Conservation (phyloP, 768 basidiomycete genomes). For the Cystobasidium ongulense region DNA sequence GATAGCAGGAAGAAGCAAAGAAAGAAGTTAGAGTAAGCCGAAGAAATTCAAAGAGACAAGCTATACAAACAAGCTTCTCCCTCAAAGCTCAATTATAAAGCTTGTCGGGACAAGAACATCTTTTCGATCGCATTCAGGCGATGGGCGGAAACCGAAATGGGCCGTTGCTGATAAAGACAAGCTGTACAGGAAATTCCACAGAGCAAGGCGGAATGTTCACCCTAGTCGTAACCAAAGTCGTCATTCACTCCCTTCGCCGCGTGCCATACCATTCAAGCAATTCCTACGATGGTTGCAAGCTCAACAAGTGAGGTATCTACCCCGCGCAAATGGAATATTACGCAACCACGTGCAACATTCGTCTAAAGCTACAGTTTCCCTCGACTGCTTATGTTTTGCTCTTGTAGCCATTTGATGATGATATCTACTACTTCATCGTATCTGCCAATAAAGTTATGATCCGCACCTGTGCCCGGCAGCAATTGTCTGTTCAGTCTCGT, state of each 20-base stretch:
- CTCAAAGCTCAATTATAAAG: too few relatives aligned
- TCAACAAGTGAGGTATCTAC: too few relatives aligned
- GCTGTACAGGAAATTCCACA: too few relatives aligned
- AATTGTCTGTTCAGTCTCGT: neutral
- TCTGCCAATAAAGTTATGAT: constrained; percentile 28
- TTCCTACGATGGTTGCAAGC: neutral
- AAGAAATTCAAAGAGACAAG: neutral
- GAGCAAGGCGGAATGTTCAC: too few relatives aligned
- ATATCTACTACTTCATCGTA: constrained; percentile 20
- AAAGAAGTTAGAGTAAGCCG: neutral
- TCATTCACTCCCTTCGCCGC: too few relatives aligned
- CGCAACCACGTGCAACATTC: neutral
- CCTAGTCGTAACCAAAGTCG: too few relatives aligned
- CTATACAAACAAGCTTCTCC: neutral
- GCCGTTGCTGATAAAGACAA: too few relatives aligned
- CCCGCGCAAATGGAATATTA: neutral
- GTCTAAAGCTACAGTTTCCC: neutral
- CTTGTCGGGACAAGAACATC: too few relatives aligned
- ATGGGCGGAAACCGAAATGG: too few relatives aligned
- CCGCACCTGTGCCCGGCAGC: neutral
- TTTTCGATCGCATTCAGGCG: too few relatives aligned
- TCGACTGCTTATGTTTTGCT: neutral
- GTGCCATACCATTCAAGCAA: too few relatives aligned
- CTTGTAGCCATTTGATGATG: constrained; percentile 3
- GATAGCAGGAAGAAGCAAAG: neutral